Evolutionary conservation across 2,329 filamentous ascomycete species (phyloP).

Genomic region (Verticillium klebahnii): DNA sequence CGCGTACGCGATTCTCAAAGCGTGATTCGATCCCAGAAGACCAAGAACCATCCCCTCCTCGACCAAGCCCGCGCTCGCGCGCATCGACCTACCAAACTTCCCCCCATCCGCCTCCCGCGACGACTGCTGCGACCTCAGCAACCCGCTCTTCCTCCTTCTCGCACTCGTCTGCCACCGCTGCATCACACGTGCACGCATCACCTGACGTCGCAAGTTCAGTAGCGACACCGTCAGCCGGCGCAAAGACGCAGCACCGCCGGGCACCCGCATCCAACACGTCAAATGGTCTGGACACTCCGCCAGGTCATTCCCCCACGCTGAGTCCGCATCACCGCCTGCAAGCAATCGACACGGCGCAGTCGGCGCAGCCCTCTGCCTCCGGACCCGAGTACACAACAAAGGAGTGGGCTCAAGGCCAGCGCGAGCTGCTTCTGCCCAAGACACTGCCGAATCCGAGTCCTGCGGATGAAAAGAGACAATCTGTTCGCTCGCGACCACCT

Average conservation of each 20-base stretch:
- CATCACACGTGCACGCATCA: constrained; percentile 8
- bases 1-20: constrained; percentile 11
- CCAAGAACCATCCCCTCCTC: constrained; percentile 13
- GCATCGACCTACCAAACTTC: constrained; percentile 32
- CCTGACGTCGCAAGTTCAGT: neutral
- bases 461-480: constrained; percentile 43
- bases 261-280: constrained; percentile 32
- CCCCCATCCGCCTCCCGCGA: constrained; percentile 14
- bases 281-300: constrained; percentile 25
- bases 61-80: constrained; percentile 20
- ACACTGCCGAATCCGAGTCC: constrained; percentile 28
- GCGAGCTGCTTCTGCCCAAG: constrained; percentile 43
- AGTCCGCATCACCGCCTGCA: constrained; percentile 25
- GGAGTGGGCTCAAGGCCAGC: constrained; percentile 36
- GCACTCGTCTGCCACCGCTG: constrained; percentile 20
- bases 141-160: constrained; percentile 33
- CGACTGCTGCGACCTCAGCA: constrained; percentile 13
- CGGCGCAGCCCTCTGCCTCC: constrained; percentile 13
- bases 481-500: constrained; percentile 37
- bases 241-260: constrained; percentile 30
- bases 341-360: constrained; percentile 21
- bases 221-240: constrained; percentile 18
- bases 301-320: constrained; percentile 22
- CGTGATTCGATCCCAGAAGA: constrained; percentile 8
- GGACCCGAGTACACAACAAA: constrained; percentile 26